Percentiles rank a stretch among this genome's conserved stretches.
Evolutionary conservation across 495 filamentous ascomycete species (phyloP).

Genomic region (Podospora tetraspora): DNA sequence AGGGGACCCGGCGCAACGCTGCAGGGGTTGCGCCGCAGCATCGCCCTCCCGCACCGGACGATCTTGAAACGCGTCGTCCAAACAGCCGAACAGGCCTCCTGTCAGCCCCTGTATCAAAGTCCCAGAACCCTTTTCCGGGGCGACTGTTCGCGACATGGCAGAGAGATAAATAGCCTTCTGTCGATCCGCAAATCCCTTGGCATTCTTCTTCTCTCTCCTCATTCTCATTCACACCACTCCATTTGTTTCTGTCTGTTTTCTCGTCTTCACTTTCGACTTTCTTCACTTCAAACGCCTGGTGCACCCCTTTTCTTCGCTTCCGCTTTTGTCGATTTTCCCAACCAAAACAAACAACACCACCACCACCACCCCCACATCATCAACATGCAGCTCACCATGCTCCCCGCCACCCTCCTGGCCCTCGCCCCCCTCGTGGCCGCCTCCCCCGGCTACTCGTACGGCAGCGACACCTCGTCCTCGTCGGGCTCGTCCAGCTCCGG

Average conservation of each 20-base stretch:
- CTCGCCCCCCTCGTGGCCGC: conserved; percentile 9
- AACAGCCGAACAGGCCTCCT: not conserved
- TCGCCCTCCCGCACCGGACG: not conserved
- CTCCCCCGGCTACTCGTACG: conserved; percentile 3
- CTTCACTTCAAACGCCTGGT: not conserved
- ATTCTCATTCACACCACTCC: not conserved
- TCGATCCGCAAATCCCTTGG: not conserved
- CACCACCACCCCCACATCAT: not conserved
- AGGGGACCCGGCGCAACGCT: not conserved
- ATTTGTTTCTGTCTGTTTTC: not conserved
- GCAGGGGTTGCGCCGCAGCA: not conserved
- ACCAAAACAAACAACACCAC: not conserved
- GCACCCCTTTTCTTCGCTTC: not conserved
- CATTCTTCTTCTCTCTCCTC: not conserved
- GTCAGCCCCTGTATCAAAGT: not conserved
- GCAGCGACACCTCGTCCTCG: not conserved
- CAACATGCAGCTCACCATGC: conserved; percentile 9
- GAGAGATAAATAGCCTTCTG: not conserved
- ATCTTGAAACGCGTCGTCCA: not conserved
- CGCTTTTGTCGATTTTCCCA: not conserved
- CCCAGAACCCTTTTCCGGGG: not conserved
- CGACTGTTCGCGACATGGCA: not conserved
- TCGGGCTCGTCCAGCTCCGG: not conserved
- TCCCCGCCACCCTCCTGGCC: conserved; percentile 5
- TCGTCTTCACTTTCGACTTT: not conserved